Evolutionary conservation across 2,329 filamentous ascomycete genomes (phyloP), one percentile per base, ranked within the genome.

Genomic region (Amauroascus verrucosus): DNA sequence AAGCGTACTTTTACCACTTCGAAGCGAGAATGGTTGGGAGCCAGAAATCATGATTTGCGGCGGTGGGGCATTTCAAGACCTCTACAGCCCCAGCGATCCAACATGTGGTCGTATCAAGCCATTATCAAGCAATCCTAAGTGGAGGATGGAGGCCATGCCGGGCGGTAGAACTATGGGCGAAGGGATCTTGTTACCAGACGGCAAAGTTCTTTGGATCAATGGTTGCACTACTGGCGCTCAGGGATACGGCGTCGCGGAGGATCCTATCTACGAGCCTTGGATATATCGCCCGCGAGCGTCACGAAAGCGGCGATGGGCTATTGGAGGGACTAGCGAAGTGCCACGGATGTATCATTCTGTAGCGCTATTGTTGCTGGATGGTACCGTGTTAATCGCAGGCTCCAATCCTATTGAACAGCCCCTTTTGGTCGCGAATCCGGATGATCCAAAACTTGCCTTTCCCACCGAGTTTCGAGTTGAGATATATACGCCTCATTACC

Each of bases 391-490:
- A 63, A 68, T 83, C 52, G 73, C 79, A 20, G 80, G 80, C 30
- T 80, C 77, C 50, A 82, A 82, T 63, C 80, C 81, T 1, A 75
- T 81, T 26, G 74, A 82, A 60, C 75, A 77, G 71, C 79, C 78
- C 14, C 65, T 78, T 32, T 70, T 79, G 9, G 61, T 66, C 13
- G 59, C 76, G 7, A 66, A 71, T 51, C 64, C 69, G 0, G 60
- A 71, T 51, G 65, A 76, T 54, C 76, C 75, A 8, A 61, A 51
- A 20, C 60, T 60, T 53, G 64, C 67, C 43, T 83, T 71, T 62
- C 70, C 75, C 16, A 83, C 79, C 1, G 80, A 83, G 57, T 82
- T 81, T 68, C 75, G 79, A 33, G 77, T 82, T 41, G 80, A 83
- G 63, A 77, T 75, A 52, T 83, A 80, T 62, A 78, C 77, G 26